Conservation (phyloP, 345 rosid species). For the Gossypioides kirkii region DNA sequence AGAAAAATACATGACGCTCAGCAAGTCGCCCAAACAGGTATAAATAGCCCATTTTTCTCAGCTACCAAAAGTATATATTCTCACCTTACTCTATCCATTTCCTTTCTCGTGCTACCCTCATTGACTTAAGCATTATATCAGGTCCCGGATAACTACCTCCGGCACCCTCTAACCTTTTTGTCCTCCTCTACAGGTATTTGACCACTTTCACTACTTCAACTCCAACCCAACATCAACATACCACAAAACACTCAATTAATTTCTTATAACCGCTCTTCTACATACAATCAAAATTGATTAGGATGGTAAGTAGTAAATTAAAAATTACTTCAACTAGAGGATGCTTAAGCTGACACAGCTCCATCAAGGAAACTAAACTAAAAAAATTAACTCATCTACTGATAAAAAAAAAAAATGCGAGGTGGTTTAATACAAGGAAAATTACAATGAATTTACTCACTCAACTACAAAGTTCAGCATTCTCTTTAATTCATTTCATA, state of each 20-base stretch:
- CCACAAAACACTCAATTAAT: background rate
- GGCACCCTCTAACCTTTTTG: background rate
- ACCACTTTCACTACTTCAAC: background rate
- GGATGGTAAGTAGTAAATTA: too few species aligned
- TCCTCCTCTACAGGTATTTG: background rate
- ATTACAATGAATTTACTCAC: background rate
- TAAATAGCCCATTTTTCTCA: background rate
- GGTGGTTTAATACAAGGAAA: background rate
- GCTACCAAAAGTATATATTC: background rate
- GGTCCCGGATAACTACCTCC: background rate
- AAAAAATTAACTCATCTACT: background rate
- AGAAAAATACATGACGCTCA: background rate
- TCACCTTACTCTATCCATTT: background rate
- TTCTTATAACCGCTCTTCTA: background rate
- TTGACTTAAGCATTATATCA: background rate
- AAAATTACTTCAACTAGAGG: too few species aligned
- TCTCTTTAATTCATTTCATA: background rate
- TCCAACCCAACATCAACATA: background rate
- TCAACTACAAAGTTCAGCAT: background rate
- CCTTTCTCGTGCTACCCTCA: background rate
- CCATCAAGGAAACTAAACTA: background rate
- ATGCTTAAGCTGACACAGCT: too few species aligned
- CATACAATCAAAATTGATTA: too few species aligned
- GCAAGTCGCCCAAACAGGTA: too few species aligned
- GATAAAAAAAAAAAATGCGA: background rate